Evolutionary conservation across 805 yeast genomes (phyloP), one percentile per base, ranked within the genome.

Genomic region (Spathaspora girioi): DNA sequence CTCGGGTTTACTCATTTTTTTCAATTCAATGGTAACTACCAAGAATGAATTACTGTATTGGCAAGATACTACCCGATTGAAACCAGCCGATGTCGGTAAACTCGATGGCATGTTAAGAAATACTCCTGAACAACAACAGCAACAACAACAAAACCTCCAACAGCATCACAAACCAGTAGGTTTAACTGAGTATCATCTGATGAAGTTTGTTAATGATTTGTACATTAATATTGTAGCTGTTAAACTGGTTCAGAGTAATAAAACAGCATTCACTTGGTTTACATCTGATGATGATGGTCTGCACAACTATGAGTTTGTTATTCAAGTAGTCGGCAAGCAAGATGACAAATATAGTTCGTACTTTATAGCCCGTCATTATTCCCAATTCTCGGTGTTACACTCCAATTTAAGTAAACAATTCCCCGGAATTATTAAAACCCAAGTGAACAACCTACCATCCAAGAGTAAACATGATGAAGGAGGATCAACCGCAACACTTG

Each of bases 21-120:
- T 82, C 69, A 89, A 88, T 58, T 85, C 96, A 0, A 87, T 91
- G 35, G 63, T 92, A 14, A 82, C 84, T 5, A 81, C 92, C 2
- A 64, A 69, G 0, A 74, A 81, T 50, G 93, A 87, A 57, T 59
- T 75, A 14, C 67, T 61, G 10, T 87, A 86, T 56, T 74, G 70
- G 46, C 50, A 55, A 11, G 55, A 56, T 12, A 38, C 10, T 9
- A 66, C 61, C 32, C 76, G 72, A 50, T 56, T 68, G 32, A 69
- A 68, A 46, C 65, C 73, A 2, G 61, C 73, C 10, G 77, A 69
- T 53, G 62, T 67, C 10, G 74, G 71, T 5, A 68, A 69, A 45
- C 52, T 73, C 15, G 74, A 71, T 47, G 40, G 40, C 3, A 35
- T 35, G 18, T 35, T 35, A n/a, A 71, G 69, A 49, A 48, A 70